Evolutionary conservation across 1,284 basidiomycete species (phyloP).

Genomic region (Naganishia albida): DNA sequence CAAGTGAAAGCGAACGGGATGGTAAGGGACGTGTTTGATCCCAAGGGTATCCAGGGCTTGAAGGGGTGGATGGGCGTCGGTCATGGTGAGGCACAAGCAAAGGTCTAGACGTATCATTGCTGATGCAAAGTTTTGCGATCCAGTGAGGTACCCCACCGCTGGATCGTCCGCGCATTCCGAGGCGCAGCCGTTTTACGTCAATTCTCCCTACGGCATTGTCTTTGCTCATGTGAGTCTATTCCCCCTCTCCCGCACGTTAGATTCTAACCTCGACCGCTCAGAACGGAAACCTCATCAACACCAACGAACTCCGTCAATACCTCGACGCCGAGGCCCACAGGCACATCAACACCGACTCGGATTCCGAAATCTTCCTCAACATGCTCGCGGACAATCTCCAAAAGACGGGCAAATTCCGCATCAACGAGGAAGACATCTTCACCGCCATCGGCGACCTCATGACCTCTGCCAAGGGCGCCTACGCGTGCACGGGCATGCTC

Average conservation of each 20-base stretch:
- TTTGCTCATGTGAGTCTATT: slow-evolving; percentile 81
- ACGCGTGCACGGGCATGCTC: slow-evolving; percentile 96
- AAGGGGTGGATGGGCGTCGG: slow-evolving; percentile 96
- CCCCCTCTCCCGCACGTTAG: background rate
- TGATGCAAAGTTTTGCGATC: slow-evolving; percentile 2
- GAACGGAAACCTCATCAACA: slow-evolving; percentile 99
- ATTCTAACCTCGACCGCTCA: slow-evolving; percentile 48
- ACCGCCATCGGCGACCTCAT: slow-evolving; percentile 88
- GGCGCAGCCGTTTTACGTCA: slow-evolving; percentile 99
- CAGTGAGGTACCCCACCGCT: slow-evolving; percentile 96
- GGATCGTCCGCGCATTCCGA: slow-evolving; percentile 97
- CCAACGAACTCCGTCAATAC: slow-evolving; percentile 76
- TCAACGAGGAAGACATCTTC: slow-evolving; percentile 99
- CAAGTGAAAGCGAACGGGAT: slow-evolving; percentile 99
- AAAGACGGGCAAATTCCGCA: slow-evolving; percentile 93
- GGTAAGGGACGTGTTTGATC: slow-evolving; percentile 97
- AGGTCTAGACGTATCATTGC: background rate
- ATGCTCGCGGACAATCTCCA: slow-evolving; percentile 97
- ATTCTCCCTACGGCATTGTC: slow-evolving; percentile 97
- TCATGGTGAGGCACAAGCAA: slow-evolving; percentile 67
- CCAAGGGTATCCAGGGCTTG: slow-evolving; percentile 71
- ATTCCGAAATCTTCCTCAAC: slow-evolving; percentile 96
- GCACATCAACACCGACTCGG: slow-evolving; percentile 98
- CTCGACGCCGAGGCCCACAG: slow-evolving; percentile 96
- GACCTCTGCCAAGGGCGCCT: slow-evolving; percentile 85